These are phyloP conservation scores for Myriangium duriaei DNA, from an alignment of 2,329 filamentous ascomycete species.

Conservation along the genomic window DNA sequence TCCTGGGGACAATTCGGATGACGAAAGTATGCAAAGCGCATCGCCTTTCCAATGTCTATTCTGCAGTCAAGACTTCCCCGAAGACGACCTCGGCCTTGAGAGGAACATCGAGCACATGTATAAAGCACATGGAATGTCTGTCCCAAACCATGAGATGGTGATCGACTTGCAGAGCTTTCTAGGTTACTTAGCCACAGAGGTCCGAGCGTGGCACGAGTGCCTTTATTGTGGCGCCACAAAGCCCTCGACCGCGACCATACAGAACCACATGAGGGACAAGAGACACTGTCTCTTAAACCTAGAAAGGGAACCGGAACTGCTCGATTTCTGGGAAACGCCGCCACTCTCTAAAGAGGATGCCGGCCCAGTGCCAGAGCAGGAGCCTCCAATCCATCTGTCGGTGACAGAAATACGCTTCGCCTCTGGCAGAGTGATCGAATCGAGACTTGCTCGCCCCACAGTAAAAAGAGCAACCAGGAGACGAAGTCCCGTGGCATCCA, in stretches of 20 bases:
- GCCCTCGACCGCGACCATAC: constrained; percentile 17
- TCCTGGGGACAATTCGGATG: neutral
- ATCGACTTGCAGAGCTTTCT: constrained; percentile 20
- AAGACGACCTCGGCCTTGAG: constrained; percentile 10
- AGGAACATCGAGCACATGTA: constrained; percentile 22
- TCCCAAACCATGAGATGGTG: constrained; percentile 18
- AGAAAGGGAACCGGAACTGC: constrained; percentile 21
- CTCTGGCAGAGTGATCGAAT: neutral
- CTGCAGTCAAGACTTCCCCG: constrained; percentile 15
- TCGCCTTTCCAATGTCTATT: constrained; percentile 22
- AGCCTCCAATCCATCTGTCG: neutral
- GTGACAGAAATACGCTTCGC: neutral
- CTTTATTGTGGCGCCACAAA: constrained; percentile 24
- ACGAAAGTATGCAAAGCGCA: neutral
- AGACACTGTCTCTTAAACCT: constrained; percentile 24
- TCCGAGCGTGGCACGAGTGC: constrained; percentile 22
- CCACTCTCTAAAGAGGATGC: constrained; percentile 12
- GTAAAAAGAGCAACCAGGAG: neutral
- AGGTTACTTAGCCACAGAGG: constrained; percentile 20
- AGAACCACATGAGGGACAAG: constrained; percentile 26
- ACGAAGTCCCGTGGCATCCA: neutral
- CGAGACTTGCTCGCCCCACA: neutral
- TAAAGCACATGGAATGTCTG: constrained; percentile 18
- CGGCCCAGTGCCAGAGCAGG: neutral
- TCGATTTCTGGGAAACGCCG: constrained; percentile 22